These are phyloP conservation scores for Triticum turgidum DNA, from an alignment of 176 grass and related monocot species.

Conservation along the genomic window DNA sequence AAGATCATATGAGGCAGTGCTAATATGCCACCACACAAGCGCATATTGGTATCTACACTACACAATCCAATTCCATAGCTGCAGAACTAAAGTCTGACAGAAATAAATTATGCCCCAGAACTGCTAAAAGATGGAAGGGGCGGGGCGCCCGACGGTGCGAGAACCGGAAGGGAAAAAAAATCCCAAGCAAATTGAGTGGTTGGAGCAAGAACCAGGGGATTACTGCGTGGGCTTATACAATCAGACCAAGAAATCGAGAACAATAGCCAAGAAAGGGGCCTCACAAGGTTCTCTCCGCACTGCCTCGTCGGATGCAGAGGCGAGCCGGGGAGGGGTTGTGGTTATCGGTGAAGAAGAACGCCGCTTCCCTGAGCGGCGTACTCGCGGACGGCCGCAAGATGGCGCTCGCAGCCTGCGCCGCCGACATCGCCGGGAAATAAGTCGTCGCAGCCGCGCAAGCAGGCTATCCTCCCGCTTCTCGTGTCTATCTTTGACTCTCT, in stretches of 20 bases:
- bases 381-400: not conserved
- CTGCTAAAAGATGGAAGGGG: not conserved
- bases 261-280: slow-evolving; percentile 19
- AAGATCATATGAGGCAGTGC: not conserved
- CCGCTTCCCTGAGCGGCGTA: not conserved
- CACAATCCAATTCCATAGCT: slow-evolving; percentile 12
- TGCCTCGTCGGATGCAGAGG: slow-evolving; percentile 26
- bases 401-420: slow-evolving; percentile 5
- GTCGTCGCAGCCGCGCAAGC: not conserved
- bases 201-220: not conserved
- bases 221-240: not conserved
- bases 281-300: slow-evolving; percentile 34
- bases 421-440: slow-evolving; percentile 34
- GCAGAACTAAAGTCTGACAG: not conserved
- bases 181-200: not conserved
- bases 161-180: not conserved
- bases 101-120: not conserved
- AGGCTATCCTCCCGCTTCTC: not conserved
- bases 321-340: not conserved
- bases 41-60: not conserved
- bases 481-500: not conserved
- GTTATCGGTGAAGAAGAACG: not conserved
- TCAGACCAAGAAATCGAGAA: not conserved
- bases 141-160: not conserved
- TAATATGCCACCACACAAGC: not conserved